Conservation (phyloP, 2,329 filamentous ascomycete genomes). For the Salinomyces thailandicus region DNA sequence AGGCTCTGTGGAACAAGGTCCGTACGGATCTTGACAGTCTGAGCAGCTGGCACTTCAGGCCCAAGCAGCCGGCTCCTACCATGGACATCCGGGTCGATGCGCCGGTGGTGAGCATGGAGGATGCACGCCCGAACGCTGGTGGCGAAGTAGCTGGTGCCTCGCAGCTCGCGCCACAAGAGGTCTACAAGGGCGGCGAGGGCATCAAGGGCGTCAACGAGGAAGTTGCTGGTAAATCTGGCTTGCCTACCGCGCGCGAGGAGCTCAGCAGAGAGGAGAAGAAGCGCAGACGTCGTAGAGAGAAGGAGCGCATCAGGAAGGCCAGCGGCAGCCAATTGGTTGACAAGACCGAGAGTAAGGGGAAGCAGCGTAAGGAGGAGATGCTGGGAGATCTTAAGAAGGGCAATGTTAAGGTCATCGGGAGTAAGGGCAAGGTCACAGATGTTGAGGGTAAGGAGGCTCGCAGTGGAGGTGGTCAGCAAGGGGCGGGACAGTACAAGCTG, state of each 20-base stretch:
- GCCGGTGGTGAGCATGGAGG: slow-evolving; percentile 88
- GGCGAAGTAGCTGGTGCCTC: slow-evolving; percentile 58
- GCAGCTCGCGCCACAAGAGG: slow-evolving; percentile 84
- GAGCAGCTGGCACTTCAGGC: slow-evolving; percentile 91
- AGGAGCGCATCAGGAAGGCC: slow-evolving; percentile 71
- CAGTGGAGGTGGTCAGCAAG: slow-evolving; percentile 13
- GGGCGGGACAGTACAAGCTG: slow-evolving; percentile 23
- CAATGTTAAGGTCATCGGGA: slow-evolving; percentile 83
- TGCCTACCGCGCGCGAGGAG: slow-evolving; percentile 71
- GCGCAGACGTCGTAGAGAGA: slow-evolving; percentile 56
- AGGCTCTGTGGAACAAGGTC: slow-evolving; percentile 71
- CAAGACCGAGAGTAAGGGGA: slow-evolving; percentile 45
- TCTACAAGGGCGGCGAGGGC: slow-evolving; percentile 68
- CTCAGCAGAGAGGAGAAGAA: slow-evolving; percentile 78
- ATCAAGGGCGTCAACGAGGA: slow-evolving; percentile 52
- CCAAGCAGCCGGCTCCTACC: slow-evolving; percentile 68
- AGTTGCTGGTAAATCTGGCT: slow-evolving; percentile 61
- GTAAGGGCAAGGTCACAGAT: slow-evolving; percentile 75
- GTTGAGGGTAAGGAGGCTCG: slow-evolving; percentile 67
- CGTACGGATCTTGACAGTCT: slow-evolving; percentile 74
- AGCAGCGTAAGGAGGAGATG: slow-evolving; percentile 46
- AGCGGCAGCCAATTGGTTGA: slow-evolving; percentile 39
- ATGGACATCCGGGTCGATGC: slow-evolving; percentile 84
- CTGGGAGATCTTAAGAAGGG: slow-evolving; percentile 66
- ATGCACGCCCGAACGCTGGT: slow-evolving; percentile 76